A percentile compares a stretch with the other conserved stretches of the same genome.
Evolutionary conservation across 2,329 filamentous ascomycete species (phyloP).

Genomic region (Aplosporella prunicola): DNA sequence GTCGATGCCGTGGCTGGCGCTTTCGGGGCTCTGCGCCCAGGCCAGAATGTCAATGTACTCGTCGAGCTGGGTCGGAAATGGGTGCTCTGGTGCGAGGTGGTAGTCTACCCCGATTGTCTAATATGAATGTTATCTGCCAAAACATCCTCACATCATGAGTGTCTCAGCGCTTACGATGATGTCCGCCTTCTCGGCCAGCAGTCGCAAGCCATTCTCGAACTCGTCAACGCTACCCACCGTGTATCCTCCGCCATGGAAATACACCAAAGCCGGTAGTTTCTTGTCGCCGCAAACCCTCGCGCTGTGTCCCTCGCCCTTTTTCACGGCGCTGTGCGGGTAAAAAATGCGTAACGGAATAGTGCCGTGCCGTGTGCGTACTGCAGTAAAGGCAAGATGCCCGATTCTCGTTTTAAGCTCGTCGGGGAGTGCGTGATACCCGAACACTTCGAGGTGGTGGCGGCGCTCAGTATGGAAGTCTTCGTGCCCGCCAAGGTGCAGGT

Average conservation of each 20-base stretch:
- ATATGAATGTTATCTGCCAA: background rate
- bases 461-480: slow-evolving; percentile 19
- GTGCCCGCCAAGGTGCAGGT: slow-evolving; percentile 19
- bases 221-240: slow-evolving; percentile 30
- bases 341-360: slow-evolving; percentile 27
- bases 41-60: slow-evolving; percentile 24
- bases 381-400: slow-evolving; percentile 24
- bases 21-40: slow-evolving; percentile 18
- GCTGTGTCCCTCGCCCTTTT: slow-evolving; percentile 12
- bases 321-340: slow-evolving; percentile 19
- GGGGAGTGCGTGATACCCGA: slow-evolving; percentile 22
- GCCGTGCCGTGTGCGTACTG: slow-evolving; percentile 24
- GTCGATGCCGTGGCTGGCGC: slow-evolving; percentile 19
- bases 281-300: no score
- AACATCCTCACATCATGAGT: background rate
- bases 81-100: slow-evolving; percentile 25
- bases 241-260: slow-evolving; percentile 31
- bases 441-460: slow-evolving; percentile 19
- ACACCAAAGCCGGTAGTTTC: slow-evolving; percentile 25
- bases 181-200: slow-evolving; percentile 22
- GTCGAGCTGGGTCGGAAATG: slow-evolving; percentile 25
- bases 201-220: slow-evolving; percentile 28
- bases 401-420: slow-evolving; percentile 20
- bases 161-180: slow-evolving; percentile 3
- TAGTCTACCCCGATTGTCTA: slow-evolving; percentile 27